Conservation (phyloP, 306 rosid genomes). For the Sicyos baderoa region DNA sequence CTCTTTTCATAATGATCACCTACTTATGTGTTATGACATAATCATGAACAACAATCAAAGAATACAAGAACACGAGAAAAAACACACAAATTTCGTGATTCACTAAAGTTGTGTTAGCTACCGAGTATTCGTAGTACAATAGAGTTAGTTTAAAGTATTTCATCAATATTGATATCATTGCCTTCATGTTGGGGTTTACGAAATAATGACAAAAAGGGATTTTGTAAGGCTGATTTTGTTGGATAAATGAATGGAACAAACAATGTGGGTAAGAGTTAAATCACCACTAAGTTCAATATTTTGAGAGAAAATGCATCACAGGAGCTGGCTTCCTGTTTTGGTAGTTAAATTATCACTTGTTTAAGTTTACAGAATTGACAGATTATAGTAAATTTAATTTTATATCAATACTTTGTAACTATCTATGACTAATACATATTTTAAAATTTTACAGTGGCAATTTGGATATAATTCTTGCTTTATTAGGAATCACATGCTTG, state of each 20-base stretch:
- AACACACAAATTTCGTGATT: too few species aligned
- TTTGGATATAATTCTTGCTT: slow-evolving; percentile 86
- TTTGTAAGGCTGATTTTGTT: not conserved
- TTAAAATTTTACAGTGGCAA: slow-evolving; percentile 66
- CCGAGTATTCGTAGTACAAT: too few species aligned
- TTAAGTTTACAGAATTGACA: slow-evolving; percentile 8
- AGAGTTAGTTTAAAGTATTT: too few species aligned
- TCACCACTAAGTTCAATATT: too few species aligned
- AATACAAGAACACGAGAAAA: too few species aligned
- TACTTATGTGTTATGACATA: not conserved
- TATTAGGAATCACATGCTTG: slow-evolving; percentile 56
- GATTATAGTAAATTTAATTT: too few species aligned
- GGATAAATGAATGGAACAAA: not conserved
- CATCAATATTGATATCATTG: not conserved
- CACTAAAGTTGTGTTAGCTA: too few species aligned
- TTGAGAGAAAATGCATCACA: too few species aligned
- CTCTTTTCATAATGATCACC: not conserved
- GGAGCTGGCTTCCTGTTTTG: slow-evolving; percentile 15
- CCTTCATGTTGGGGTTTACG: not conserved
- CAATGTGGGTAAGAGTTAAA: not conserved
- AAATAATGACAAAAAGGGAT: not conserved
- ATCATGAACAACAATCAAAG: too few species aligned
- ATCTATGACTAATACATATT: slow-evolving; percentile 22
- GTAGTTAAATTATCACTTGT: slow-evolving; percentile 8
- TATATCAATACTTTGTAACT: too few species aligned